A percentile compares a stretch with the other conserved stretches of the same genome.
These are phyloP conservation scores for Mucor saturninus DNA, from an alignment of 371 early-diverging fungal genomes.

Conservation along the genomic window DNA sequence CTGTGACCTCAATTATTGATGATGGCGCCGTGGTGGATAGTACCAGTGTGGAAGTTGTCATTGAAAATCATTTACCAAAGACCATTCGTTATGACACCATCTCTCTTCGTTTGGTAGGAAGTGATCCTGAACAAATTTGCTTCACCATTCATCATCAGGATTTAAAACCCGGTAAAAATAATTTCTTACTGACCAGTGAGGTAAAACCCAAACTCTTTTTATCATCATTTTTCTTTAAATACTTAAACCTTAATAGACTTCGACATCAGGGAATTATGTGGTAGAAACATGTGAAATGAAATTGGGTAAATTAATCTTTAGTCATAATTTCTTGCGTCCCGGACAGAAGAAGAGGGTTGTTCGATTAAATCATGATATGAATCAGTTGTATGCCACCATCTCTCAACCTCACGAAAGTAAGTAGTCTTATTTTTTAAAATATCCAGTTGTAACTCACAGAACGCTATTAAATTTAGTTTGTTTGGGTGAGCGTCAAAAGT, in stretches of 20 bases:
- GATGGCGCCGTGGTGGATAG: conserved; percentile 64
- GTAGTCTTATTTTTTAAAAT: background rate
- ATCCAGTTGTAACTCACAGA: background rate
- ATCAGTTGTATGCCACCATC: conserved; percentile 36
- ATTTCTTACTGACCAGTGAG: conserved; percentile 64
- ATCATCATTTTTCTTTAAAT: background rate
- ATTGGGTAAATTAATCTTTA: conserved; percentile 61
- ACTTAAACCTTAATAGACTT: conserved; percentile 36
- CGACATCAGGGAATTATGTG: conserved; percentile 68
- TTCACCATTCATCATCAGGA: conserved; percentile 46
- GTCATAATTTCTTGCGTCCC: conserved; percentile 66
- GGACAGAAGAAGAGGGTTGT: conserved; percentile 63
- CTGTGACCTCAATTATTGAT: conserved; percentile 64
- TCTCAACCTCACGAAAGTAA: conserved; percentile 51
- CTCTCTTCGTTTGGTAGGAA: conserved; percentile 62
- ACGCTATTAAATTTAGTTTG: conserved; percentile 32
- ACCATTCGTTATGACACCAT: conserved; percentile 60
- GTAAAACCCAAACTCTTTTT: conserved; percentile 30
- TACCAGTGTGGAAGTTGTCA: conserved; percentile 61
- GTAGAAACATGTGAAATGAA: conserved; percentile 66
- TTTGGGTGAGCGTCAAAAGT: conserved; percentile 48
- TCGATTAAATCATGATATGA: conserved; percentile 57
- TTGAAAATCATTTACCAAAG: conserved; percentile 65
- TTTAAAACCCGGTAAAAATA: conserved; percentile 70
- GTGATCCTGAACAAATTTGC: conserved; percentile 59